These are phyloP conservation scores for Calonectria hawksworthii DNA, from an alignment of 2,329 filamentous ascomycete species.

Conservation along the genomic window DNA sequence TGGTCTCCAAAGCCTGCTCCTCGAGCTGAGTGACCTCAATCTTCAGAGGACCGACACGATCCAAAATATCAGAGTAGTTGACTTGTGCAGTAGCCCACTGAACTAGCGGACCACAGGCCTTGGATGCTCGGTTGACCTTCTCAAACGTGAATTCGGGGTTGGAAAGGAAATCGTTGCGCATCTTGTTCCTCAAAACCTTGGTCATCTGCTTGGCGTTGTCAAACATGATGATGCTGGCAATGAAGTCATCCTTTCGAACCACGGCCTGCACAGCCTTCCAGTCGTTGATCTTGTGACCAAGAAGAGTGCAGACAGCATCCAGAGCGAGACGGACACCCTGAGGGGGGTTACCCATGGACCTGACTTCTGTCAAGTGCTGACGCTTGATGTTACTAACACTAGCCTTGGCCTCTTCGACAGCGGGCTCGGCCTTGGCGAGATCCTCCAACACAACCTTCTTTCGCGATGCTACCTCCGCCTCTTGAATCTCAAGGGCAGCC, in stretches of 20 bases:
- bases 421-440: slow-evolving; percentile 91
- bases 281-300: slow-evolving; percentile 89
- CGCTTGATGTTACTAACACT: slow-evolving; percentile 99
- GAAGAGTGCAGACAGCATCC: slow-evolving; percentile 94
- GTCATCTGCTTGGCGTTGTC: slow-evolving; percentile 98
- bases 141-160: slow-evolving; percentile 98
- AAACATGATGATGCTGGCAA: slow-evolving; percentile 97
- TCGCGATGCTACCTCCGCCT: slow-evolving; percentile 86
- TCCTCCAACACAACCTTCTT: slow-evolving; percentile 89
- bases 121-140: slow-evolving; percentile 94
- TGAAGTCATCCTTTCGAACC: slow-evolving; percentile 94
- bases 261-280: slow-evolving; percentile 95
- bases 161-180: slow-evolving; percentile 92
- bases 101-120: slow-evolving; percentile 95
- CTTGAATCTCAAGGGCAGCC: slow-evolving; percentile 87
- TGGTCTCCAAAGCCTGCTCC: slow-evolving; percentile 90
- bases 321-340: slow-evolving; percentile 91
- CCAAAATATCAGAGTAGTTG: slow-evolving; percentile 96
- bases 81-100: slow-evolving; percentile 98
- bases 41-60: slow-evolving; percentile 91
- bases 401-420: slow-evolving; percentile 91
- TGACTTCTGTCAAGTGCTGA: slow-evolving; percentile 96
- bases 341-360: slow-evolving; percentile 95
- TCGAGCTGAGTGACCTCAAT: slow-evolving; percentile 91
- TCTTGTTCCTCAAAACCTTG: slow-evolving; percentile 82